Conservation (phyloP, 2,329 filamentous ascomycete genomes). For the Hymenoscyphus repandus region DNA sequence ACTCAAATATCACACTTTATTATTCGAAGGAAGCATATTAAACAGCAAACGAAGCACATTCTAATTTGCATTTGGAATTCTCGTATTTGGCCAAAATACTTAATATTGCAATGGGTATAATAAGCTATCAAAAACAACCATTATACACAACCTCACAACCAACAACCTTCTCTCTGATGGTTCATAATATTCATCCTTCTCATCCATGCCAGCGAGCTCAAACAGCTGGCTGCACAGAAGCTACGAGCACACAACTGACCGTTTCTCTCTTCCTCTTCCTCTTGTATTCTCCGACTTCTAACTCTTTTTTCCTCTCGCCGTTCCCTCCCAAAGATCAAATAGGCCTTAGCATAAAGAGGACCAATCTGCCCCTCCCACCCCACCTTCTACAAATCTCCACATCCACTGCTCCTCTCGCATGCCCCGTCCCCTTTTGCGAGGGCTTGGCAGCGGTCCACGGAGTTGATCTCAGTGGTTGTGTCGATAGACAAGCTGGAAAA, state of each 20-base stretch:
- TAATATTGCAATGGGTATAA: too few species aligned
- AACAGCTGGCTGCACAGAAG: constrained; percentile 5
- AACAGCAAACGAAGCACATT: too few species aligned
- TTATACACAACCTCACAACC: neutral
- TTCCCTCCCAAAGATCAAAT: constrained; percentile 9
- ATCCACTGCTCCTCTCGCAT: constrained; percentile 24
- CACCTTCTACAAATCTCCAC: neutral
- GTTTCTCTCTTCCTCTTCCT: neutral
- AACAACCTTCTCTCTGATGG: neutral
- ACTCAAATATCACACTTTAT: too few species aligned
- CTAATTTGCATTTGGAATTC: too few species aligned
- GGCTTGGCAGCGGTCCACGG: constrained; percentile 18
- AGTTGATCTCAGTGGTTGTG: constrained; percentile 20
- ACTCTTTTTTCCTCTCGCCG: constrained; percentile 14
- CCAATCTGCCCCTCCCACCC: constrained; percentile 11
- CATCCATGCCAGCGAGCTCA: constrained; percentile 20
- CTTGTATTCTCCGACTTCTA: constrained; percentile 3
- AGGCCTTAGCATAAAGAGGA: constrained; percentile 21
- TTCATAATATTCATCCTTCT: neutral
- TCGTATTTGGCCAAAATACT: too few species aligned
- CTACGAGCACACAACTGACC: constrained; percentile 21
- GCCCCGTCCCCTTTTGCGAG: neutral
- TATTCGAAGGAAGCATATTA: too few species aligned
- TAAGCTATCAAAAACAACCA: too few species aligned
- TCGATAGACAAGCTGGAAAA: neutral